Evolutionary conservation across 768 basidiomycete species (phyloP).

Genomic region (Suillus weaverae): DNA sequence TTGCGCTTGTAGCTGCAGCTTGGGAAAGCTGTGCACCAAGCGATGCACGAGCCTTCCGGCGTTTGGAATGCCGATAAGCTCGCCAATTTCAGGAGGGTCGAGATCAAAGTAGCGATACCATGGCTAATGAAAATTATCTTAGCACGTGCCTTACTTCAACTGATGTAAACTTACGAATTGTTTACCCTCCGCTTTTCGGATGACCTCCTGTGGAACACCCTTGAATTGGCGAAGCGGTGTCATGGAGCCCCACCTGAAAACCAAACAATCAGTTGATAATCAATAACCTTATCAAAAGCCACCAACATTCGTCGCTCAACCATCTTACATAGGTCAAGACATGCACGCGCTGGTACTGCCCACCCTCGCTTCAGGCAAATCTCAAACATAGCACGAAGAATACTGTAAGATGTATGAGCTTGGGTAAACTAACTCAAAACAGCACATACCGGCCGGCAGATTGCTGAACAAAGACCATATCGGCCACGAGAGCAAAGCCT

Average conservation of each 20-base stretch:
- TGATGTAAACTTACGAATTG: conserved; percentile 73
- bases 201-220: conserved; percentile 80
- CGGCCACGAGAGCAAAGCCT: conserved; percentile 84
- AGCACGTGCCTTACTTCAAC: not conserved
- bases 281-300: not conserved
- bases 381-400: conserved; percentile 95
- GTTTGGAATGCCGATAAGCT: conserved; percentile 91
- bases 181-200: conserved; percentile 92
- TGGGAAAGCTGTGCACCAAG: conserved; percentile 95
- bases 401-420: conserved; percentile 43
- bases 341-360: conserved; percentile 90
- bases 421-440: not conserved
- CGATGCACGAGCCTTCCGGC: conserved; percentile 90
- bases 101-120: conserved; percentile 98
- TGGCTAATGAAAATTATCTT: conserved; percentile 46
- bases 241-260: conserved; percentile 92
- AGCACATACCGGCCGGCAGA: conserved; percentile 80
- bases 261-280: conserved; percentile 6
- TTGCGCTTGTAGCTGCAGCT: conserved; percentile 92
- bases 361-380: conserved; percentile 98
- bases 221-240: conserved; percentile 96
- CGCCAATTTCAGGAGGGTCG: conserved; percentile 88
- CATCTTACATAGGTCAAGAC: conserved; percentile 95
- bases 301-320: conserved; percentile 80
- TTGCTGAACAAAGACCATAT: conserved; percentile 97